These are phyloP conservation scores for Hippophae gyantsensis DNA, from an alignment of 306 rosid species.

Conservation along the genomic window DNA sequence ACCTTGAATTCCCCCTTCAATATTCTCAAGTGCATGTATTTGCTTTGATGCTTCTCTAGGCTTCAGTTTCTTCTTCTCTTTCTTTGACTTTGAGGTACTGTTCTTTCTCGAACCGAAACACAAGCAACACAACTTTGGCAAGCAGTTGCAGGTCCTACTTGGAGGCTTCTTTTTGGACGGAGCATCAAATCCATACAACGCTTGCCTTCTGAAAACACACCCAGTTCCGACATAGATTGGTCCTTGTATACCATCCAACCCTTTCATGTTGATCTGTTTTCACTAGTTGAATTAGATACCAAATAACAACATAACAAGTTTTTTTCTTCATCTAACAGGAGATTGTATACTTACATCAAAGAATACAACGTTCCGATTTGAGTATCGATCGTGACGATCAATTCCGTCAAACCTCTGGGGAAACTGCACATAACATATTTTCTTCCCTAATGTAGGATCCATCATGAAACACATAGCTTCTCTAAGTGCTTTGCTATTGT, in stretches of 20 bases:
- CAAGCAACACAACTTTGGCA: slow-evolving; percentile 84
- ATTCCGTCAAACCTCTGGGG: slow-evolving; percentile 98
- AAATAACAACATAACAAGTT: slow-evolving; percentile 3
- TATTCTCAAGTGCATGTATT: slow-evolving; percentile 92
- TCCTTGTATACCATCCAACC: slow-evolving; percentile 90
- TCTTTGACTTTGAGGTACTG: slow-evolving; percentile 46
- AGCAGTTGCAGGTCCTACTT: slow-evolving; percentile 91
- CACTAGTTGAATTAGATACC: slow-evolving; percentile 16
- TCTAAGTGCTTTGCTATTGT: slow-evolving; percentile 93
- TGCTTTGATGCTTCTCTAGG: slow-evolving; percentile 90
- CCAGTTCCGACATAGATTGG: slow-evolving; percentile 98
- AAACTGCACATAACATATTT: slow-evolving; percentile 89
- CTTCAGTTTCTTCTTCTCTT: slow-evolving; percentile 69
- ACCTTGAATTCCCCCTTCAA: slow-evolving; percentile 74
- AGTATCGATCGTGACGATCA: slow-evolving; percentile 90
- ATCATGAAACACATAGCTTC: slow-evolving; percentile 99
- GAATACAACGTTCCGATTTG: slow-evolving; percentile 91
- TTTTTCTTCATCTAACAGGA: neutral
- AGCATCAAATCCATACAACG: slow-evolving; percentile 84
- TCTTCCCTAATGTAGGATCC: slow-evolving; percentile 92
- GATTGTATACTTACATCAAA: slow-evolving; percentile 60
- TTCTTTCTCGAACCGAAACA: slow-evolving; percentile 59
- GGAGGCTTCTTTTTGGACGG: slow-evolving; percentile 76
- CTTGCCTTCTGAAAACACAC: slow-evolving; percentile 86
- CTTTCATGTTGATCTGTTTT: slow-evolving; percentile 96